Percentiles rank a stretch among this genome's conserved stretches.
Conservation (phyloP, 345 rosid genomes). For the Mangifera indica region DNA sequence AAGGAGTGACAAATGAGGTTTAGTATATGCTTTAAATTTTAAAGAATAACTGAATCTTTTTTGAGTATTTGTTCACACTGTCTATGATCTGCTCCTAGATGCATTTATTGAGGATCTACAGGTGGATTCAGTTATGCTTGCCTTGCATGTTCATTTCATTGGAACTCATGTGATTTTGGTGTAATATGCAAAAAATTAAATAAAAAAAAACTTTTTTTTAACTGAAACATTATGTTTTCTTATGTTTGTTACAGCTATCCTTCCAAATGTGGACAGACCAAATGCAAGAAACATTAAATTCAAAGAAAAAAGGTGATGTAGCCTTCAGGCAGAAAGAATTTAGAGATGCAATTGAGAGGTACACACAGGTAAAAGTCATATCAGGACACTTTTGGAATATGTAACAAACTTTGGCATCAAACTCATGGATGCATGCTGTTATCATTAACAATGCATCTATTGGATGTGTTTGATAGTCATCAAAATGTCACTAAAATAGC, state of each 20-base stretch:
- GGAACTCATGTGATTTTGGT: not conserved
- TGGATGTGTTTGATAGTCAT: not conserved
- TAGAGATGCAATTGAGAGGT: conserved; percentile 62
- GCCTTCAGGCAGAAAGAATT: conserved; percentile 82
- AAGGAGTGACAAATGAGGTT: conserved; percentile 88
- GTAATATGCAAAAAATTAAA: not conserved
- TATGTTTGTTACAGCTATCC: conserved; percentile 58
- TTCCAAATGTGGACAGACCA: conserved; percentile 99
- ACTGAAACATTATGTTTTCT: not conserved
- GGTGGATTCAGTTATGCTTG: not conserved
- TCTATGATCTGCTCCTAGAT: not conserved
- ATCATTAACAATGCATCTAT: not conserved
- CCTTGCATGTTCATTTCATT: not conserved
- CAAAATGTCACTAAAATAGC: not conserved
- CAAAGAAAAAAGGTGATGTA: conserved; percentile 87
- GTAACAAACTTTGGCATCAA: not conserved
- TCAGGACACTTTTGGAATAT: conserved; percentile 1
- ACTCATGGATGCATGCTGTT: not conserved
- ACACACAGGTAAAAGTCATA: conserved; percentile 58
- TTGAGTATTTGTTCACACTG: not conserved
- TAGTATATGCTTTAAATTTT: not conserved
- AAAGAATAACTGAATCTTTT: not conserved
- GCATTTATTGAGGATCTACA: not conserved
- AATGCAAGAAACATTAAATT: conserved; percentile 81
- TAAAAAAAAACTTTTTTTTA: not conserved